A percentile compares a stretch with the other conserved stretches of the same genome.
Conservation (phyloP, 192 early-diverging fungal species). For the Backusella psychrophila region DNA sequence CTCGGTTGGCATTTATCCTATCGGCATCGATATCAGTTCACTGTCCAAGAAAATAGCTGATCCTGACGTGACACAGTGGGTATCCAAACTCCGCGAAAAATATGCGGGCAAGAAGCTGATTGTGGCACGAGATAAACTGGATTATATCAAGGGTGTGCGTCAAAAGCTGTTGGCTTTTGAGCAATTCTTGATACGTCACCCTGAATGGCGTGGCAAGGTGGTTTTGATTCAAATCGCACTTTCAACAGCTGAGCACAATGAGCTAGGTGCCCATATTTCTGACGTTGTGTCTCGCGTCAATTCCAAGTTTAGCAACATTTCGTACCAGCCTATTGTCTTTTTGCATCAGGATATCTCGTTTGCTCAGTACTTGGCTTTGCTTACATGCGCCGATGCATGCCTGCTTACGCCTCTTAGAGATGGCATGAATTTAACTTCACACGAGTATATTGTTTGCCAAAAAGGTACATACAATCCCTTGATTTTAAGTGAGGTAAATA, state of each 20-base stretch:
- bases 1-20: conserved; percentile 90
- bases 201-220: conserved; percentile 90
- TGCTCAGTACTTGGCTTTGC: conserved; percentile 86
- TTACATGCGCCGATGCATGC: conserved; percentile 85
- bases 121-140: conserved; percentile 94
- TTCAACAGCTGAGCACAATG: conserved; percentile 90
- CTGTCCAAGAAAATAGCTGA: conserved; percentile 73
- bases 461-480: conserved; percentile 77
- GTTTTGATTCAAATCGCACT: conserved; percentile 94
- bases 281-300: conserved; percentile 93
- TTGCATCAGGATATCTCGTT: conserved; percentile 91
- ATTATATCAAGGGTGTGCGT: conserved; percentile 93
- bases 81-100: conserved; percentile 74
- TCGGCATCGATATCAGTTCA: conserved; percentile 80
- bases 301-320: conserved; percentile 86
- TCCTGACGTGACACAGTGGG: conserved; percentile 72
- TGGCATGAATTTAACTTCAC: conserved; percentile 96
- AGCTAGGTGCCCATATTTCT: conserved; percentile 79
- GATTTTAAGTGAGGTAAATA: conserved; percentile 80
- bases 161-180: conserved; percentile 95
- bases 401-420: conserved; percentile 91
- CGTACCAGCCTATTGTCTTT: conserved; percentile 87
- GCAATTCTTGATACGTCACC: conserved; percentile 79
- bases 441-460: conserved; percentile 94
- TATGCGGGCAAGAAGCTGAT: conserved; percentile 93